These are phyloP conservation scores for Eudorina sp. DNA, from an alignment of 139 green algal species.

Conservation along the genomic window DNA sequence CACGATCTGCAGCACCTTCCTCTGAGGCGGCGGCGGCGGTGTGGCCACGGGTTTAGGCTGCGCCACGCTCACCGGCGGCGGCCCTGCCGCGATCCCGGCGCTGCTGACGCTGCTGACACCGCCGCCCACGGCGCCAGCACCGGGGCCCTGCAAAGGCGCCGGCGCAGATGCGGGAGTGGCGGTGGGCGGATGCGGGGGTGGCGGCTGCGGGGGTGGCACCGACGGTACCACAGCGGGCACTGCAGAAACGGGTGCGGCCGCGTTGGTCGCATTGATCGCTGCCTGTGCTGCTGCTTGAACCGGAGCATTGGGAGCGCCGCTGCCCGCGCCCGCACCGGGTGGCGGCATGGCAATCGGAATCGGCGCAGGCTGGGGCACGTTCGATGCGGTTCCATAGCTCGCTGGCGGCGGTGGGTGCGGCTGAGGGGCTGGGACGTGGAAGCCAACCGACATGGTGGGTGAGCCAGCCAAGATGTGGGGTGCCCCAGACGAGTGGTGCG, in stretches of 20 bases:
- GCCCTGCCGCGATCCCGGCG: background rate
- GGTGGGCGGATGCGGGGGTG: background rate
- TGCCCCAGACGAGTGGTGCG: background rate
- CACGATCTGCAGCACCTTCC: conserved; percentile 25
- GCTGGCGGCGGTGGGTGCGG: conserved; percentile 12
- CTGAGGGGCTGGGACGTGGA: conserved; percentile 25
- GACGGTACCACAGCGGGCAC: background rate
- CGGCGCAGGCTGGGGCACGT: background rate
- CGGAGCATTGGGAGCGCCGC: conserved; percentile 9
- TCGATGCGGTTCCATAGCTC: background rate
- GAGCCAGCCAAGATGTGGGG: background rate
- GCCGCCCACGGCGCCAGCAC: conserved; percentile 6
- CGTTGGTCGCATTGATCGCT: conserved; percentile 30
- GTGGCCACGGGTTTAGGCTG: conserved; percentile 11
- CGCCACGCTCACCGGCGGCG: conserved; percentile 4
- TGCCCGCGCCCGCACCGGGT: background rate
- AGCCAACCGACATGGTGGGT: conserved; percentile 10
- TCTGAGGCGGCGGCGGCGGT: background rate
- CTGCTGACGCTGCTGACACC: too few relatives aligned
- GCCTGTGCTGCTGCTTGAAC: conserved; percentile 24
- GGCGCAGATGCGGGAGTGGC: conserved; percentile 1
- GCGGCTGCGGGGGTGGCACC: background rate
- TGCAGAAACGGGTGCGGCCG: conserved; percentile 7
- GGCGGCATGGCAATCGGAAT: conserved; percentile 15
- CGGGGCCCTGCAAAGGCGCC: background rate